Conservation (phyloP, 2,329 filamentous ascomycete genomes). For the Pseudopyrenochaeta lycopersici region DNA sequence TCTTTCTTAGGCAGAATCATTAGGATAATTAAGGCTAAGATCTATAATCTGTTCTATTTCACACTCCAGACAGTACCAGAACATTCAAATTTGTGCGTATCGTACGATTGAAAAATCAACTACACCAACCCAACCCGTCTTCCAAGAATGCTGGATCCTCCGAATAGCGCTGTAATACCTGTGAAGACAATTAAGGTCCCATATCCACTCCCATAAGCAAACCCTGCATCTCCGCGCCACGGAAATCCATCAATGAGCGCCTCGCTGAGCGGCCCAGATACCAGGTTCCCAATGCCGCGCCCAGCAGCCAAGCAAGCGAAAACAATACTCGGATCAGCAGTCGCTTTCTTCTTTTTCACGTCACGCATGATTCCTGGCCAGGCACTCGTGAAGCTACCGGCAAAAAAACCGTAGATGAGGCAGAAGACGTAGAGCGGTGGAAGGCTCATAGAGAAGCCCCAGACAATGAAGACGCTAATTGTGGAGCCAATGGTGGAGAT, state of each 20-base stretch:
- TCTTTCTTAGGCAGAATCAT: no score
- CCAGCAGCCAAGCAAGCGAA: constrained; percentile 58
- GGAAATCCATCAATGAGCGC: constrained; percentile 37
- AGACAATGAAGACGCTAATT: constrained; percentile 55
- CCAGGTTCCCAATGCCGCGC: constrained; percentile 60
- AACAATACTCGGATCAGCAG: constrained; percentile 52
- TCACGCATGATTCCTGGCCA: constrained; percentile 38
- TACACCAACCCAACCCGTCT: no score
- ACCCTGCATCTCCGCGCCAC: constrained; percentile 26
- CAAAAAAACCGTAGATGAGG: constrained; percentile 48
- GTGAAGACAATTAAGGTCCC: constrained; percentile 52
- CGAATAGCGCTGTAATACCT: constrained; percentile 43
- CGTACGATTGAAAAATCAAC: no score
- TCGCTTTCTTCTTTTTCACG: constrained; percentile 21
- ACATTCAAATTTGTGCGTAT: no score
- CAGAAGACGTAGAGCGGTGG: constrained; percentile 44
- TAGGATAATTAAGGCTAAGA: no score
- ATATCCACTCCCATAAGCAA: constrained; percentile 52
- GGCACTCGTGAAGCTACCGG: constrained; percentile 34
- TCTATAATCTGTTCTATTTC: no score
- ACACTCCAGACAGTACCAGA: no score
- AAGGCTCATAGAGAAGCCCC: constrained; percentile 56
- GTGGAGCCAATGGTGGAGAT: constrained; percentile 54
- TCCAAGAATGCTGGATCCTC: constrained; percentile 4
- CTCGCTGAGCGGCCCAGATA: constrained; percentile 61